A percentile compares a stretch with the other conserved stretches of the same genome.
These are phyloP conservation scores for Phanerodontia chrysosporium DNA, from an alignment of 768 basidiomycete genomes.

Conservation along the genomic window DNA sequence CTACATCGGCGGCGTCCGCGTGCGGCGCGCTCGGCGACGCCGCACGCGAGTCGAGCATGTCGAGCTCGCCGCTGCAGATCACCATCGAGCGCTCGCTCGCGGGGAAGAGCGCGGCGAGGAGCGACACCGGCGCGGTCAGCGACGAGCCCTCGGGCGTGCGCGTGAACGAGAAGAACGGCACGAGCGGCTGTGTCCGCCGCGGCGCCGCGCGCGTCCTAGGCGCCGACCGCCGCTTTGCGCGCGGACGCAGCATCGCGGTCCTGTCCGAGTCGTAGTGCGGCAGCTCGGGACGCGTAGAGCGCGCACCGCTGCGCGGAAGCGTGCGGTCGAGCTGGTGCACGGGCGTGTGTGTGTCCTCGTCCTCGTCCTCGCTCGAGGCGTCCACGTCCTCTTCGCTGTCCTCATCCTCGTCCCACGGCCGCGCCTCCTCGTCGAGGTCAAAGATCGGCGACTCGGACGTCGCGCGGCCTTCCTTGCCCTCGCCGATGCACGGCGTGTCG, in stretches of 20 bases:
- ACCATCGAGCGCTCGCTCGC: constrained; percentile 70
- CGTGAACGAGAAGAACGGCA: constrained; percentile 81
- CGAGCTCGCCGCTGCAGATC: constrained; percentile 67
- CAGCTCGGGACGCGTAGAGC: not conserved
- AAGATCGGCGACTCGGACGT: constrained; percentile 12
- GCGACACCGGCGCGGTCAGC: constrained; percentile 63
- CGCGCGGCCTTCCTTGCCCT: constrained; percentile 16
- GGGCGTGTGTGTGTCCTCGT: not conserved
- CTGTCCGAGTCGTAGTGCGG: not conserved
- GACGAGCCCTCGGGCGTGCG: constrained; percentile 74
- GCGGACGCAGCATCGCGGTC: not conserved
- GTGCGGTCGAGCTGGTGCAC: not conserved
- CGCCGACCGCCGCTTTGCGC: not conserved
- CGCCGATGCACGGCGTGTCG: constrained; percentile 17
- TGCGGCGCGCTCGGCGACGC: constrained; percentile 16
- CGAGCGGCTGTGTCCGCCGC: constrained; percentile 19
- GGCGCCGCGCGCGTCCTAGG: not conserved
- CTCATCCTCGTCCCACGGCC: constrained; percentile 6
- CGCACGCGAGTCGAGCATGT: constrained; percentile 42
- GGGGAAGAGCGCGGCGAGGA: constrained; percentile 68
- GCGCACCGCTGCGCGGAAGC: not conserved
- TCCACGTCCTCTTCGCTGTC: constrained; percentile 3
- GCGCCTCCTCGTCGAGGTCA: constrained; percentile 13
- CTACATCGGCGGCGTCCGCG: constrained; percentile 9
- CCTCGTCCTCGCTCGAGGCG: constrained; percentile 1